Conservation (phyloP, 495 filamentous ascomycete genomes). For the Daldinia decipiens region DNA sequence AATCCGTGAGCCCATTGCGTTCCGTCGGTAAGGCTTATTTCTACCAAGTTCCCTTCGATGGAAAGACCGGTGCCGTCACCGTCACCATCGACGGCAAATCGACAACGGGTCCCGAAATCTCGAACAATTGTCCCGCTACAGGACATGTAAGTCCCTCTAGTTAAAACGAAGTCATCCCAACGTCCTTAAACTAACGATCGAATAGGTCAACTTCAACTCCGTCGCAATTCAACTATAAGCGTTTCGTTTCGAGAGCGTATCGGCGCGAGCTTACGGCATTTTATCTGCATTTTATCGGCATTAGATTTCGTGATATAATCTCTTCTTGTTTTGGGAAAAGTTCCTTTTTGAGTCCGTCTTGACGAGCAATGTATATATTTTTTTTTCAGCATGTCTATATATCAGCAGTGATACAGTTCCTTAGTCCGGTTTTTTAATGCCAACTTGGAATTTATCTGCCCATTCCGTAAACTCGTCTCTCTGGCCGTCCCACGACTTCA, state of each 20-base stretch:
- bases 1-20: constrained; percentile 52
- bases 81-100: constrained; percentile 61
- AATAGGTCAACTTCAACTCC: constrained; percentile 56
- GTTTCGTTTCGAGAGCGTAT: background rate
- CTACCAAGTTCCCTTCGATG: constrained; percentile 64
- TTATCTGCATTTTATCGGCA: background rate
- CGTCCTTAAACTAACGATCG: constrained; percentile 30
- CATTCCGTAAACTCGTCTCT: constrained; percentile 61
- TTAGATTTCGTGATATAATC: background rate
- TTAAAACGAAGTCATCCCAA: background rate
- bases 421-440: constrained; percentile 56
- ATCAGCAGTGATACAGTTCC: constrained; percentile 3
- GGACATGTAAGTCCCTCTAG: constrained; percentile 57
- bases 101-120: constrained; percentile 60
- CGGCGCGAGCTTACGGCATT: background rate
- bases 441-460: constrained; percentile 59
- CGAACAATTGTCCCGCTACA: constrained; percentile 53
- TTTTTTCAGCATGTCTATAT: constrained; percentile 4
- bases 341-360: background rate
- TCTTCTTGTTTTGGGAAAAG: background rate
- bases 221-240: constrained; percentile 52
- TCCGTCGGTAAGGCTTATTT: constrained; percentile 56
- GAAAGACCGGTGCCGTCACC: constrained; percentile 61
- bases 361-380: constrained; percentile 14
- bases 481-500: constrained; percentile 54